Base-by-base conservation (phyloP, 768 basidiomycete genomes). In the Thelephora ganbajun region DNA sequence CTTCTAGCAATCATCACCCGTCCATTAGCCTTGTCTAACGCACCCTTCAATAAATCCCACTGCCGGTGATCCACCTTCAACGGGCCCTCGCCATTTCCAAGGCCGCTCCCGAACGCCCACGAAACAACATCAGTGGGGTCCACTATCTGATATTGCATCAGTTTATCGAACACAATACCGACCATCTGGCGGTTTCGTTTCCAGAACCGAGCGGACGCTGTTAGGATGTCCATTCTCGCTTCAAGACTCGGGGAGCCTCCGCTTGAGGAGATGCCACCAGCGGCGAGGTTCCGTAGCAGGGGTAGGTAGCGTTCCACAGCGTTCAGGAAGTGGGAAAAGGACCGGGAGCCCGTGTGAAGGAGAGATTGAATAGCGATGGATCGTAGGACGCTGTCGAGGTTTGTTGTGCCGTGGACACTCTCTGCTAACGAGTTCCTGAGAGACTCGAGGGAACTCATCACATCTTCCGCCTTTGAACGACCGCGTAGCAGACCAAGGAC, bases 101-200 rank as follows among this genome's bases (percentile, higher is more conserved):
- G 69, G 16, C 74, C 73, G 50, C 77, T 72, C 44, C 66, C 59
- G 62, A 97, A 94, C 14, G 83, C 77, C 84, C 87, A 94, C 3
- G 67, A 68, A 47, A 96, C 82, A 7, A 98, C 83, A 54, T 99
- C 93, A 13, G 80, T 79, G 0, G 93, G 90, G 56, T 97, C 92
- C 35, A 98, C 83, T 48, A 98, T 87, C 60, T 96, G 92, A 64
- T 99, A 99, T 60, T 98, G 94, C 79, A 98, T 86, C 47, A 98
- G 69, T 66, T 99, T 99, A 70, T 98, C 96, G 52, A 94, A 83
- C 6, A 97, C 91, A 58, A 99, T 92, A 13, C 74, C 72, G 43
- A 92, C 70, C 79, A 92, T 89, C 56, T 97, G 92, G 26, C 75
- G 69, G 57, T 85, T 90, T 55, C 79, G 64, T 53, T 72, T 73